Conservation (phyloP, 176 grass and related monocot genomes). For the Saccharum officinarum region DNA sequence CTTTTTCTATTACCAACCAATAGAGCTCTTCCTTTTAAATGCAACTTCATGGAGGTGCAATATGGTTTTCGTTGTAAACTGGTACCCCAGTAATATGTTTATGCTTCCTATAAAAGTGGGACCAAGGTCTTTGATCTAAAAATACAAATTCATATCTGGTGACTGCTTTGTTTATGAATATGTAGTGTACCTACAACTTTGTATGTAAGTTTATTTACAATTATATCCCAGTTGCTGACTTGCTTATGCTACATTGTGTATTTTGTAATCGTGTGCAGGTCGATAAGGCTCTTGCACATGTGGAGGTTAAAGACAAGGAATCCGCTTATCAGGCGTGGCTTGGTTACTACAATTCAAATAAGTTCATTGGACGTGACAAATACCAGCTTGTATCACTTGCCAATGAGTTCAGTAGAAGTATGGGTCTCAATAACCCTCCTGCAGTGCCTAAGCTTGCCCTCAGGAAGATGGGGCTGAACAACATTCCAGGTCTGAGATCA, state of each 20-base stretch:
- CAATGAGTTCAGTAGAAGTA: slow-evolving; percentile 85
- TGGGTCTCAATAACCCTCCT: slow-evolving; percentile 82
- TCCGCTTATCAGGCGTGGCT: slow-evolving; percentile 91
- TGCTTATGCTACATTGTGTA: neutral
- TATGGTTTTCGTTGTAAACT: neutral
- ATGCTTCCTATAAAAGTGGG: no score
- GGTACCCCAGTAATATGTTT: no score
- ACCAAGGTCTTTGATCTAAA: neutral
- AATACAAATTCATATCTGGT: neutral
- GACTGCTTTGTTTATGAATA: neutral
- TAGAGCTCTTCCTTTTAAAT: neutral
- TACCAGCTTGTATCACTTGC: slow-evolving; percentile 74
- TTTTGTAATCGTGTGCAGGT: slow-evolving; percentile 49
- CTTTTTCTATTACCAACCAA: neutral
- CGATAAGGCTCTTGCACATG: slow-evolving; percentile 72
- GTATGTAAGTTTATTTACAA: neutral
- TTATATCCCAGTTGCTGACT: neutral
- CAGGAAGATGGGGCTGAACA: slow-evolving; percentile 92
- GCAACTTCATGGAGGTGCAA: neutral
- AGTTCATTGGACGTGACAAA: slow-evolving; percentile 74
- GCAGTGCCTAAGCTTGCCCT: slow-evolving; percentile 69
- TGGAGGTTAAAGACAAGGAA: slow-evolving; percentile 81
- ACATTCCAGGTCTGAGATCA: slow-evolving; percentile 83
- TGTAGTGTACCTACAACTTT: neutral
- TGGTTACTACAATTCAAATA: slow-evolving; percentile 93